phyloP scores from a whole-genome alignment of 1,284 basidiomycete species.

The Malassezia obtusa region DNA sequence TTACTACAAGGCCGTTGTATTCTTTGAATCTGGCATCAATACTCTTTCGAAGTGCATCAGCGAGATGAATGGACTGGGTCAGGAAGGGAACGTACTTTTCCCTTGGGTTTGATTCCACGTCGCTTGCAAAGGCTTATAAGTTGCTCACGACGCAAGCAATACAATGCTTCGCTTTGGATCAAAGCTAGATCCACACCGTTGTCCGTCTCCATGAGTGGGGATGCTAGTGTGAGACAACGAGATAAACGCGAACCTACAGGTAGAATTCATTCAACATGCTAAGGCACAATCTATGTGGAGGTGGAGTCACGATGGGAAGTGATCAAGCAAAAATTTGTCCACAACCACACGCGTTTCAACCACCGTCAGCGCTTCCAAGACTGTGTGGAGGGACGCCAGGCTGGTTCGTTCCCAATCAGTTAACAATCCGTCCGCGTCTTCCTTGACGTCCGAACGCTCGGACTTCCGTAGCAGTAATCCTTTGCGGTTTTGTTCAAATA shows the following conservation, averaged over 20 bases:
- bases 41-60: conserved; percentile 9
- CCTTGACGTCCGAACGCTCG: conserved; percentile 37
- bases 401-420: conserved; percentile 32
- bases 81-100: conserved; percentile 2
- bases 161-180: conserved; percentile 15
- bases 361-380: conserved; percentile 25
- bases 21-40: not conserved
- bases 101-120: conserved; percentile 10
- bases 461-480: conserved; percentile 30
- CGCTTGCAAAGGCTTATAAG: conserved; percentile 15
- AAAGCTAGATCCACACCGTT: conserved; percentile 8
- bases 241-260: not conserved
- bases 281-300: conserved; percentile 1
- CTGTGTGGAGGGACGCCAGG: conserved; percentile 21
- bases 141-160: conserved; percentile 14
- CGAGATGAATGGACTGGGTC: conserved; percentile 5
- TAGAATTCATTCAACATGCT: not conserved
- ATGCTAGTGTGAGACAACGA: not conserved
- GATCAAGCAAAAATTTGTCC: conserved; percentile 28
- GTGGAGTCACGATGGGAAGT: conserved; percentile 12
- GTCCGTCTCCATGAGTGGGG: not conserved
- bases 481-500: conserved; percentile 32
- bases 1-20: too few species aligned
- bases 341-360: conserved; percentile 29
- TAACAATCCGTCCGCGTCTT: conserved; percentile 26